These are phyloP conservation scores for Guyanaporus albipodus DNA, from an alignment of 768 basidiomycete species.

Conservation along the genomic window DNA sequence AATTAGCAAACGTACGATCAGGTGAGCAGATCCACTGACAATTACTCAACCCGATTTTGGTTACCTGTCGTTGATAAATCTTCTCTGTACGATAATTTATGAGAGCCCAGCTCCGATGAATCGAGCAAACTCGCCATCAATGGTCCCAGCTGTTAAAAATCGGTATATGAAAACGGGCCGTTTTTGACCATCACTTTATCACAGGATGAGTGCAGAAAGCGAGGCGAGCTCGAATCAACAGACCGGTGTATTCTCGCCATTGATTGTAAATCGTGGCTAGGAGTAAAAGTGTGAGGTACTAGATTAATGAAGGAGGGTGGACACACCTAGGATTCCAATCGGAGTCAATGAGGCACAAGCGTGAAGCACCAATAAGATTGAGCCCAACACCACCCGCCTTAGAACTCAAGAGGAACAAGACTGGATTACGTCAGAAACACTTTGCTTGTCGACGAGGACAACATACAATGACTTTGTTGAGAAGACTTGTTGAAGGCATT, in stretches of 20 bases:
- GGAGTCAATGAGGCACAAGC: conserved; percentile 81
- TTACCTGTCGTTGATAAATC: conserved; percentile 91
- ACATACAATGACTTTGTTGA: conserved; percentile 66
- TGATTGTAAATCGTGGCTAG: conserved; percentile 86
- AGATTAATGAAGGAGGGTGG: not conserved
- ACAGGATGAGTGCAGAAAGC: conserved; percentile 6
- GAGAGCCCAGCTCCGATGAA: not conserved
- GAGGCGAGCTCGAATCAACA: conserved; percentile 6
- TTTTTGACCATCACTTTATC: conserved; percentile 85
- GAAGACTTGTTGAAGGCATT: conserved; percentile 82
- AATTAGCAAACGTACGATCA: conserved; percentile 8
- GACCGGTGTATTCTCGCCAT: conserved; percentile 97
- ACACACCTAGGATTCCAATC: conserved; percentile 90
- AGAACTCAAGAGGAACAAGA: conserved; percentile 88
- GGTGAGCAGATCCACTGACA: conserved; percentile 47
- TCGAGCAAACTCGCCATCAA: conserved; percentile 60
- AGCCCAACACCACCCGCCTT: conserved; percentile 96
- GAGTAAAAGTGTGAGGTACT: not conserved
- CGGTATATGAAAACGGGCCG: conserved; percentile 87
- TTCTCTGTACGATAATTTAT: conserved; percentile 52
- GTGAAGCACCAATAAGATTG: conserved; percentile 88
- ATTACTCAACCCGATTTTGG: conserved; percentile 86
- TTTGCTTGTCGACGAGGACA: not conserved
- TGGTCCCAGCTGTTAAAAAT: conserved; percentile 81
- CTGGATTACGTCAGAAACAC: conserved; percentile 36